phyloP scores from a whole-genome alignment of 1,284 basidiomycete genomes.

The Pseudozyma sp. region DNA sequence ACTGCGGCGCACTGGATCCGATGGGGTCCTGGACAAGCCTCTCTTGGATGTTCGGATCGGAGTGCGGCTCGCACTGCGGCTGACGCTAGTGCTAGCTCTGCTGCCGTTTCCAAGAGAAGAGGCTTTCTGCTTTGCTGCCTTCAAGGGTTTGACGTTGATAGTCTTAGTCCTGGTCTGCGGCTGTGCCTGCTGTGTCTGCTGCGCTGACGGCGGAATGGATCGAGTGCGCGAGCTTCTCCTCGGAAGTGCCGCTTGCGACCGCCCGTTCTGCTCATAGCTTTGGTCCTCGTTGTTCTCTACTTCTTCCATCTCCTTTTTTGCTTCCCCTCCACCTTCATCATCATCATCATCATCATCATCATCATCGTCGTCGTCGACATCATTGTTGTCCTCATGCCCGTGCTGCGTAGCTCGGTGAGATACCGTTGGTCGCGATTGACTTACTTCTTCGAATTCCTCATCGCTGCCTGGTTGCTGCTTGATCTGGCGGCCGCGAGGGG shows the following conservation, averaged over 20 bases:
- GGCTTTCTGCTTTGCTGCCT: slow-evolving; percentile 9
- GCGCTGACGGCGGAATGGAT: neutral
- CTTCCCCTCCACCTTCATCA: neutral
- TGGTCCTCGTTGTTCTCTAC: neutral
- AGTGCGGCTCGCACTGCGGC: neutral
- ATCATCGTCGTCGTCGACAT: slow-evolving; percentile 1
- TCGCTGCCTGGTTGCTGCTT: slow-evolving; percentile 39
- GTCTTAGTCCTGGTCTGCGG: neutral
- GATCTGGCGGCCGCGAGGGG: slow-evolving; percentile 18
- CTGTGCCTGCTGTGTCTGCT: neutral
- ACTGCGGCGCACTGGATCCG: slow-evolving; percentile 20
- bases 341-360: slow-evolving; percentile 2
- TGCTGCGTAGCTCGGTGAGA: neutral
- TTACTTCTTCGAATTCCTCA: slow-evolving; percentile 43
- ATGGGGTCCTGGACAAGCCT: neutral
- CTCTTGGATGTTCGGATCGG: neutral
- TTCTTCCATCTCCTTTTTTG: too few relatives aligned
- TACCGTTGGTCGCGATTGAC: slow-evolving; percentile 5
- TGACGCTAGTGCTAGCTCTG: slow-evolving; percentile 2
- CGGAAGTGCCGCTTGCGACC: neutral
- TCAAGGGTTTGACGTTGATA: neutral
- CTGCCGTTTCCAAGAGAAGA: neutral
- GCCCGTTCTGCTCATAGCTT: neutral
- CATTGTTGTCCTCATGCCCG: neutral
- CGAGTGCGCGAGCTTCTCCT: neutral